Conservation (phyloP, 2,329 filamentous ascomycete species). For the Penicillium concentricum region DNA sequence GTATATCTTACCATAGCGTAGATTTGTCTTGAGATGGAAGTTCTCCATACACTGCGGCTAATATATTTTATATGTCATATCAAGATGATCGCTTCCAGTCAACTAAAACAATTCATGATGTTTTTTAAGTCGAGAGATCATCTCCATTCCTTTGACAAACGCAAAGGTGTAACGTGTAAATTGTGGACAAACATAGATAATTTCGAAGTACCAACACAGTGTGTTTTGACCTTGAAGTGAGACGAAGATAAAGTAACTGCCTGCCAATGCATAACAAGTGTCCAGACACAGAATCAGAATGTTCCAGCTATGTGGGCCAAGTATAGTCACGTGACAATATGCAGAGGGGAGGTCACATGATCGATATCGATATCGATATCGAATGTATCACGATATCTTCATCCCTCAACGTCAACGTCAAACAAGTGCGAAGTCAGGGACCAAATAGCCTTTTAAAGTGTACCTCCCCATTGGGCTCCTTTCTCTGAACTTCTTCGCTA, state of each 20-base stretch:
- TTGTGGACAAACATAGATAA: neutral
- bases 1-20: neutral
- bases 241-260: neutral
- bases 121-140: neutral
- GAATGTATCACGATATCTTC: constrained; percentile 2
- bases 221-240: neutral
- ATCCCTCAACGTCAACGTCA: neutral
- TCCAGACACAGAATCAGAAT: too few species aligned
- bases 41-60: neutral
- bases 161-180: neutral
- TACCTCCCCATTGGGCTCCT: neutral
- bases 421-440: neutral
- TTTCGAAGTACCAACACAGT: neutral
- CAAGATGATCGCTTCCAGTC: neutral
- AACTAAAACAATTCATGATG: neutral
- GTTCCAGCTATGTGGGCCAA: neutral
- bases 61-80: neutral
- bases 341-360: neutral
- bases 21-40: neutral
- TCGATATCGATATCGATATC: constrained; percentile 1
- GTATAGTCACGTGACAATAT: neutral
- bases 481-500: neutral
- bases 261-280: neutral
- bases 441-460: neutral
- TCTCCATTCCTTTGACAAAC: neutral